Evolutionary conservation across 352 stramenopile genomes (phyloP), one percentile per base, ranked within the genome.

Genomic region (Pythium angustatum): DNA sequence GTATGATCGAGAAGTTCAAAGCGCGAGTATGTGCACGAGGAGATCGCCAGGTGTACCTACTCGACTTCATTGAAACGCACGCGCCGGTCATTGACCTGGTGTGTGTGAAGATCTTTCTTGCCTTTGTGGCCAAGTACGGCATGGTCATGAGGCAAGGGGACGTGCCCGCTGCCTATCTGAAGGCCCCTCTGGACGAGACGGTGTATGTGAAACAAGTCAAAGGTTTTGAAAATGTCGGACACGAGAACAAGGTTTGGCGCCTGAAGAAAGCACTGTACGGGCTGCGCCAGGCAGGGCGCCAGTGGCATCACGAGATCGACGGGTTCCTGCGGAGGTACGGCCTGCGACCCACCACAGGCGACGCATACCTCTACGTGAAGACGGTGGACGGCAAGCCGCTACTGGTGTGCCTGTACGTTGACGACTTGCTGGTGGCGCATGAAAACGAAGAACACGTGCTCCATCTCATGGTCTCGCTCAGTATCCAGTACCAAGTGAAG

Each of bases 341-440:
- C 21, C 15, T 71, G 44, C 33, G 53, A 5, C 17, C 45, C 55
- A 57, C 45, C 2, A 28, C 9, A 27, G 40, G 22, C 38, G 69
- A 77, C 41, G 9, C 64, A 5, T 73, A 66, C 26, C 30, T 74
- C 17, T 73, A 59, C 36, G 21, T 56, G 17, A 68, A 58, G 50
- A 14, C 30, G 8, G 44, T 45, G 26, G 27, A 45, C 21, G 38
- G 56, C 10, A 15, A 40, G 0, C 26, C 72, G 4, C 54, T 72
- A 26, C 49, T 78, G 21, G 41, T 76, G 22, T 51, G 64, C 17
- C 27, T 75, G 1, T 73, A 78, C 17, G 60, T 75, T 17, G 71
- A 78, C 47, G 71, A 73, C 26, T 64, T 72, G 0, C 22, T 77
- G 10, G 47, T 68, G 10, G 57, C 57, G 10, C 31, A 41, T 26